These are phyloP conservation scores for Ganoderma sinense DNA, from an alignment of 1,284 basidiomycete genomes.

Conservation along the genomic window DNA sequence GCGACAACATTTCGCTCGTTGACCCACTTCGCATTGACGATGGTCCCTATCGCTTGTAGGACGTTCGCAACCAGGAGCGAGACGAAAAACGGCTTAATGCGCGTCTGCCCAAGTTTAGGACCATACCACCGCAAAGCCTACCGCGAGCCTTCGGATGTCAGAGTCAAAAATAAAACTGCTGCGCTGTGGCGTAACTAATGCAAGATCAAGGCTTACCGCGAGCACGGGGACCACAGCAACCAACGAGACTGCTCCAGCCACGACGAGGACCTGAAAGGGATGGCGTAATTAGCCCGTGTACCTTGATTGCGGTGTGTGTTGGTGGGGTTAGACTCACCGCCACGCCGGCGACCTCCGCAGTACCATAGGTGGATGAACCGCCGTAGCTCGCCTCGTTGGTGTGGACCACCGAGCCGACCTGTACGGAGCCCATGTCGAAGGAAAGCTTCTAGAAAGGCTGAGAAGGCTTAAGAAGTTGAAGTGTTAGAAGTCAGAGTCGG, in stretches of 20 bases:
- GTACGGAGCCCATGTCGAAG: neutral
- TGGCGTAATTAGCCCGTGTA: neutral
- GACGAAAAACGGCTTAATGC: conserved; percentile 43
- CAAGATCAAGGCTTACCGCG: conserved; percentile 25
- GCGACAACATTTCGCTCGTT: conserved; percentile 40
- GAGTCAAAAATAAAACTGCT: neutral
- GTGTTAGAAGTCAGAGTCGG: neutral
- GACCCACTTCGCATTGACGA: conserved; percentile 51
- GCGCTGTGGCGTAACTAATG: neutral
- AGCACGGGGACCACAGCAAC: conserved; percentile 34
- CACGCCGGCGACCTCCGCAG: conserved; percentile 29
- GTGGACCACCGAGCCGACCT: neutral
- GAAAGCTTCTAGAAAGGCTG: neutral
- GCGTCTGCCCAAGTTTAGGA: conserved; percentile 36
- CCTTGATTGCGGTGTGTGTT: neutral
- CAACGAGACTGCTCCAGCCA: conserved; percentile 37
- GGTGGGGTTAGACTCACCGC: conserved; percentile 21
- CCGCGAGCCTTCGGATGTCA: neutral
- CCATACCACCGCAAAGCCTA: conserved; percentile 33
- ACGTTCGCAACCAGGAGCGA: conserved; percentile 52
- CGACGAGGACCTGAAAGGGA: conserved; percentile 33
- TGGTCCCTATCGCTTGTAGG: conserved; percentile 49
- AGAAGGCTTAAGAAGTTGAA: neutral
- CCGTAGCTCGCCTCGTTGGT: neutral
- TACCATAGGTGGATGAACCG: conserved; percentile 18